A percentile compares a stretch with the other conserved stretches of the same genome.
Conservation (phyloP, 2,329 filamentous ascomycete species). For the Aureobasidium sp. region DNA sequence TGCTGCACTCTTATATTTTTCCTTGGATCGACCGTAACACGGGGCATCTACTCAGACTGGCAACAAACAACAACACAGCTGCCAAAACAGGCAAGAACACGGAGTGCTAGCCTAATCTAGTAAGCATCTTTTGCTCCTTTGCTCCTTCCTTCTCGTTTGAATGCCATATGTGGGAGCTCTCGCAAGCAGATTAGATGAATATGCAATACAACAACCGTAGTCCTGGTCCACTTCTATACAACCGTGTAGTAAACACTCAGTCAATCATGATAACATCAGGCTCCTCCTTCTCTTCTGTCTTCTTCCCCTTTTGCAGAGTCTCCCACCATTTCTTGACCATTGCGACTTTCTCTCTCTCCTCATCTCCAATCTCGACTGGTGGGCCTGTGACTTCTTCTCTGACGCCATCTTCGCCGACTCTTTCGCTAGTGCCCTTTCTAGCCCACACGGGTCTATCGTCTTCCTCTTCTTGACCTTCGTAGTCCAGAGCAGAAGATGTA, state of each 20-base stretch:
- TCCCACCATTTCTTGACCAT: conserved; percentile 34
- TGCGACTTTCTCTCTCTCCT: conserved; percentile 34
- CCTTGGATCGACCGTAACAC: no score
- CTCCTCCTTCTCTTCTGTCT: background rate
- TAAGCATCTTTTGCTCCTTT: background rate
- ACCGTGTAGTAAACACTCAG: background rate
- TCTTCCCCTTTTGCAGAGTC: background rate
- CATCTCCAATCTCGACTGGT: conserved; percentile 36
- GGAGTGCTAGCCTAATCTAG: background rate
- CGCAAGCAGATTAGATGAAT: background rate
- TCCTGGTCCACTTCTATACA: background rate
- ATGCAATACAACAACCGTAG: background rate
- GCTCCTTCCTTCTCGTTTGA: background rate
- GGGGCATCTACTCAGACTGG: no score
- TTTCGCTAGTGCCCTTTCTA: conserved; percentile 7
- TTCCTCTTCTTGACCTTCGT: conserved; percentile 17
- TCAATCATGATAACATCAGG: background rate
- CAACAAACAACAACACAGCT: no score
- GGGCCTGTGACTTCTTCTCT: conserved; percentile 38
- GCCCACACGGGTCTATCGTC: conserved; percentile 20
- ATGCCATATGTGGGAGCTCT: background rate
- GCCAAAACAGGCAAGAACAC: background rate
- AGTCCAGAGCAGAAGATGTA: conserved; percentile 13
- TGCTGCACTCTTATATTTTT: no score
- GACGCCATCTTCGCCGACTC: conserved; percentile 17